Base-by-base conservation (phyloP, 1,284 basidiomycete genomes). In the Xerocomus nothofagi region DNA sequence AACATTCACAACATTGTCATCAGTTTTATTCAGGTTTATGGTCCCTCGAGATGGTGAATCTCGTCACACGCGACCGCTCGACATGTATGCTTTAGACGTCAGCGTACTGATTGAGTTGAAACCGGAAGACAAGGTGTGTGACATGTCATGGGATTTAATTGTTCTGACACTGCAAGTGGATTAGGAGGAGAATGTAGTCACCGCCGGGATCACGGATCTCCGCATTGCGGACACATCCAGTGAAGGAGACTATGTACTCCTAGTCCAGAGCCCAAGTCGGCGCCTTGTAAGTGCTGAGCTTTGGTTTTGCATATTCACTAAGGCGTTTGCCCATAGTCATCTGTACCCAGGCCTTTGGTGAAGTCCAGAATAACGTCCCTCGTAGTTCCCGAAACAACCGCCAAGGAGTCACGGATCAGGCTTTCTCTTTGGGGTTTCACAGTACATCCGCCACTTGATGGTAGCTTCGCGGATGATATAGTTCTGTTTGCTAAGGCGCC, bases 331-430 rank as follows among this genome's bases (percentile, higher is more conserved):
- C n/a, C 10, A 17, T 53, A 84, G 82, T 66, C 67, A 4, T 70
- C 73, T 7, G 57, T 69, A 21, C 65, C 78, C 12, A 77, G 72
- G 49, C 75, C 84, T 6, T 65, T 88, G 23, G 33, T 93, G 39
- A 83, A 86, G 42, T 63, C 90, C 10, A 77, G 79, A 17, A 83
- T 95, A 60, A 78, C 79, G 4, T 91, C 91, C 0, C 66, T 85
- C 1, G 71, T 78, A 1, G 75, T 90, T 21, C 77, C 84, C 0
- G 82, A 79, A 39, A 84, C 86, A 1, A 76, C 74, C 8, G 79
- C 83, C 20, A 96, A 96, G 69, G 92, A 95, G 67, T 91, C 89
- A 2, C 76, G 78, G 50, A 67, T 98, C 49, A 82, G 81, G 50
- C 48, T 92, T 14, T 77, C 78, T 0, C 60, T 93, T 6, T 78